phyloP scores from a whole-genome alignment of 2,329 filamentous ascomycete species.

The Fusarium oxysporum region DNA sequence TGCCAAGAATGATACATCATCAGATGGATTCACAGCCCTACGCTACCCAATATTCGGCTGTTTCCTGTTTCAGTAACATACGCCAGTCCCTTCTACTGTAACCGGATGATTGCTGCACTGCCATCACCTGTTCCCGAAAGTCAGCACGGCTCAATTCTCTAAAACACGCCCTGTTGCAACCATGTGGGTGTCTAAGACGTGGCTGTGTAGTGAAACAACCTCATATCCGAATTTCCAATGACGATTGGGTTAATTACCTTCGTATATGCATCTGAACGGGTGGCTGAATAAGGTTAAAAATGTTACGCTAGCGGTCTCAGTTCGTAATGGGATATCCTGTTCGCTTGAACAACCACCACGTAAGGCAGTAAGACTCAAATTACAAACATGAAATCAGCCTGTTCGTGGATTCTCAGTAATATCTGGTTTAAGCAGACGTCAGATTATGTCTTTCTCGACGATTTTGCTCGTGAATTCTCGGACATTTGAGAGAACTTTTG shows the following conservation, averaged over 20 bases:
- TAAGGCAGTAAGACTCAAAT: neutral
- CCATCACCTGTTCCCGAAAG: neutral
- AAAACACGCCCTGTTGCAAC: neutral
- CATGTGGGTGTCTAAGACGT: neutral
- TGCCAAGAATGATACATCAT: neutral
- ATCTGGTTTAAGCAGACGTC: no score
- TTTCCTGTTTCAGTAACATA: neutral
- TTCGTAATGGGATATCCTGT: neutral
- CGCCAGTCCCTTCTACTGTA: neutral
- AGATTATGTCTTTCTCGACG: neutral
- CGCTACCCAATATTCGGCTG: neutral
- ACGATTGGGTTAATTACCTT: neutral
- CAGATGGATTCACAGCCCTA: neutral
- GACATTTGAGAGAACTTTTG: neutral
- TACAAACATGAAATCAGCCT: neutral
- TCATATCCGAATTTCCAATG: neutral
- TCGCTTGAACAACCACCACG: neutral
- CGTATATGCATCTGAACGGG: neutral
- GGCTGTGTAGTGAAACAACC: neutral
- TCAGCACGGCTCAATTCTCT: neutral
- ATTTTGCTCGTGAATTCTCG: neutral
- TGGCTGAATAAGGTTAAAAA: neutral
- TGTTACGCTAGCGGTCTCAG: neutral
- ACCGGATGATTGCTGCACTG: neutral
- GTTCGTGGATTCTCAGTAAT: neutral